phyloP scores from a whole-genome alignment of 1,284 basidiomycete species.

The Naganishia sp. region DNA sequence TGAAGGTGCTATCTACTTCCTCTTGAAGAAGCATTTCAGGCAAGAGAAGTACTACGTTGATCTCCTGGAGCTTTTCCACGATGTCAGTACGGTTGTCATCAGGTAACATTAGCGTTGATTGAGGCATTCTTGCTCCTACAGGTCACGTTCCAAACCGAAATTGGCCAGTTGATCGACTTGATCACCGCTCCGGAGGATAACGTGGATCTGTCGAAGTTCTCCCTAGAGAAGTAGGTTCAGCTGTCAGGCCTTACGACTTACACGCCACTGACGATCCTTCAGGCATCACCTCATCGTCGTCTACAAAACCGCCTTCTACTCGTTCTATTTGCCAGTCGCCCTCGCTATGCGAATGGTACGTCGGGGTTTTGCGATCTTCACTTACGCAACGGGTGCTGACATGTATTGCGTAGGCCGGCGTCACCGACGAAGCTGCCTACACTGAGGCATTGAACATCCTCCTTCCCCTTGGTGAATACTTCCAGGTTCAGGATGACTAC shows the following conservation, averaged over 20 bases:
- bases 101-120: not conserved
- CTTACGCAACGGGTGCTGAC: not conserved
- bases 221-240: slow-evolving; percentile 65
- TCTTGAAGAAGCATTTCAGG: slow-evolving; percentile 87
- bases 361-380: not conserved
- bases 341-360: slow-evolving; percentile 75
- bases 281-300: slow-evolving; percentile 92
- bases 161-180: slow-evolving; percentile 93
- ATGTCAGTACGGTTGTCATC: slow-evolving; percentile 57
- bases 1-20: slow-evolving; percentile 87
- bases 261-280: slow-evolving; percentile 2
- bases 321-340: slow-evolving; percentile 97
- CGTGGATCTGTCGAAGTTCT: slow-evolving; percentile 86
- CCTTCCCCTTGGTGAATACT: slow-evolving; percentile 93
- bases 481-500: slow-evolving; percentile 98
- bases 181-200: slow-evolving; percentile 90
- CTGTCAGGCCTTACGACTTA: not conserved
- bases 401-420: slow-evolving; percentile 56
- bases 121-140: slow-evolving; percentile 46
- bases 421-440: slow-evolving; percentile 73
- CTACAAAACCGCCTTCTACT: slow-evolving; percentile 98
- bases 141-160: slow-evolving; percentile 90
- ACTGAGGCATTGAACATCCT: slow-evolving; percentile 79
- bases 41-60: slow-evolving; percentile 79
- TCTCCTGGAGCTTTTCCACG: slow-evolving; percentile 86